Conservation (phyloP, 2,329 filamentous ascomycete genomes). For the Pyricularia sp. region DNA sequence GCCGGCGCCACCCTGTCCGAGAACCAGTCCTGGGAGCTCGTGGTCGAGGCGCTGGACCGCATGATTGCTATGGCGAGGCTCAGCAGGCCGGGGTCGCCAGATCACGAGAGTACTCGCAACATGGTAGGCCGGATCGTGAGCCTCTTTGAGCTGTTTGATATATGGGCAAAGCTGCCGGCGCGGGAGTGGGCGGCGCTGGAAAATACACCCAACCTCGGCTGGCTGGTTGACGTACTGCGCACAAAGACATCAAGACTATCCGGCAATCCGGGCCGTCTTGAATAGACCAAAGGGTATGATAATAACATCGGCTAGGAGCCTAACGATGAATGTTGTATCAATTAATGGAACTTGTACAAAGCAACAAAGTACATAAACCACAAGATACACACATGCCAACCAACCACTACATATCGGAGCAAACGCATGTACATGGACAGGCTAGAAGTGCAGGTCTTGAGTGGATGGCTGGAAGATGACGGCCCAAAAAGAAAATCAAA, state of each 20-base stretch:
- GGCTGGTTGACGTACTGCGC: not conserved
- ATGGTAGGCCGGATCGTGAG: not conserved
- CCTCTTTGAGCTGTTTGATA: not conserved
- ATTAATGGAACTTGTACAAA: no score
- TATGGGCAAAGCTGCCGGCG: not conserved
- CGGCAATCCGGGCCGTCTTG: no score
- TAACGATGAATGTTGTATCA: no score
- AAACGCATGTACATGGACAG: no score
- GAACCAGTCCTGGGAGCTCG: conserved; percentile 18
- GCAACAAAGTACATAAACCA: no score
- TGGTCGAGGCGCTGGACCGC: not conserved
- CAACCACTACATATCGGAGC: no score
- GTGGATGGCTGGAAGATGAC: no score
- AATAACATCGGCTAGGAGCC: no score
- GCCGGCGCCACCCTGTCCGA: conserved; percentile 13
- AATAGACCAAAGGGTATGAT: not conserved
- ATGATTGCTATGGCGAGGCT: not conserved
- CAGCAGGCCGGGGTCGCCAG: not conserved
- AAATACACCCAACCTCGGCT: not conserved
- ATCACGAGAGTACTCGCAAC: not conserved
- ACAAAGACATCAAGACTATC: not conserved
- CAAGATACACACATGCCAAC: no score
- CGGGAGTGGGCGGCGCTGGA: not conserved
- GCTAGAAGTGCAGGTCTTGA: no score
- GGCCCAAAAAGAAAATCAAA: no score